Evolutionary conservation across 2,329 filamentous ascomycete species (phyloP), one percentile per base, ranked within the genome.

Genomic region (Pezicula radicicola): DNA sequence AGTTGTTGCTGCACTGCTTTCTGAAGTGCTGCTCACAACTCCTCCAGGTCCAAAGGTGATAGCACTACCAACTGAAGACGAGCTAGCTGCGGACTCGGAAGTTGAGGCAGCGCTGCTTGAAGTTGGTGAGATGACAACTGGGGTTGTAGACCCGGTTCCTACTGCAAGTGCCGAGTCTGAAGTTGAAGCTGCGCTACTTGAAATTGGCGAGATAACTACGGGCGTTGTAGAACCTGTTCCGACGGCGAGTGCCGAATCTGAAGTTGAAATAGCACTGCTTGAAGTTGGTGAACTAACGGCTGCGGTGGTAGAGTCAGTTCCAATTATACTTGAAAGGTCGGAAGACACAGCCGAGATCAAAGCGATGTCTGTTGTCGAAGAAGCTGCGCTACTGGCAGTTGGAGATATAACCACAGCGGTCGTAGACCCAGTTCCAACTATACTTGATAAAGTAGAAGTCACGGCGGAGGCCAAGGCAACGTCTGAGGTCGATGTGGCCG

Each of bases 1-100:
- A 10, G 60, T 52, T 43, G 49, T 43, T 13, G 48, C 39, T 4
- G 42, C 39, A 18, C 37, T 15, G 9, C 35, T 42, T 33, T 52
- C 46, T 6, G 51, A 48, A 18, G 59, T 50, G 7, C 47, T 52
- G 44, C 55, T 58, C n/a, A 65, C 36, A 37, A 67, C 53, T 52
- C 63, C 63, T 46, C 63, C 60, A 19, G 64, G 64, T 10, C 58
- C 58, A 51, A 66, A 63, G 7, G 59, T 60, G 41, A 66, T 66
- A 25, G 52, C 64, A 50, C 55, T 54, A 16, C 35, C 42, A 19
- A 46, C 52, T 16, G 59, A 57, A 21, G 49, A 33, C 33, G 56
- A 52, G 6, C 39, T 18, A 45, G 44, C 48, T 2, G 55, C 42
- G 7, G 54, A 43, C 13, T 48, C 48, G 16, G 45, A 18, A 8